A percentile compares a stretch with the other conserved stretches of the same genome.
Evolutionary conservation across 768 basidiomycete genomes (phyloP).

Genomic region (Mycena galopus): DNA sequence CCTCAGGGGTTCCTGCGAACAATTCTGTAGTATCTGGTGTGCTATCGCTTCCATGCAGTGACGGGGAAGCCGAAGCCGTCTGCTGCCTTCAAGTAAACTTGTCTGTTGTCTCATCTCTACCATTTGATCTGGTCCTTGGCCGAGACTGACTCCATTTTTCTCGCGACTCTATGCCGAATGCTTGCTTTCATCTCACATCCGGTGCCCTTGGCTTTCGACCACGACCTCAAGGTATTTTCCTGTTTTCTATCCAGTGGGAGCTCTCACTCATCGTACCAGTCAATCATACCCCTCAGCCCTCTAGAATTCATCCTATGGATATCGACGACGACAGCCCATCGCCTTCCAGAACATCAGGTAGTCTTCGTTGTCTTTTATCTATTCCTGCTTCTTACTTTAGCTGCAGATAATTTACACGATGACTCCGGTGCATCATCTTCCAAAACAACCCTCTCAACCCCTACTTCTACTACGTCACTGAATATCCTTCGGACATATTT

Average conservation of each 20-base stretch:
- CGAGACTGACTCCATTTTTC: neutral
- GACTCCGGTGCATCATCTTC: neutral
- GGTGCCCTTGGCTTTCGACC: neutral
- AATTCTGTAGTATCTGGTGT: too few species aligned
- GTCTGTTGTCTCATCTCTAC: too few species aligned
- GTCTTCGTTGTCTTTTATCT: neutral
- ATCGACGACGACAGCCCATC: neutral
- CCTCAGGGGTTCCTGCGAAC: too few species aligned
- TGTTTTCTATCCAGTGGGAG: neutral
- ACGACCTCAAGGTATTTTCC: neutral
- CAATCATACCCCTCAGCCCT: neutral
- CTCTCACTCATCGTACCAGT: neutral
- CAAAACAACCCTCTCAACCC: neutral
- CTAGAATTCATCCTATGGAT: neutral
- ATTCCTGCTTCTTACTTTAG: neutral
- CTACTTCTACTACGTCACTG: neutral
- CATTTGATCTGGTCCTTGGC: conserved; percentile 5
- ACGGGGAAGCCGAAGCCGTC: too few species aligned
- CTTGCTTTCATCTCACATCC: neutral
- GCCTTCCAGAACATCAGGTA: neutral
- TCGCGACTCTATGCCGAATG: neutral
- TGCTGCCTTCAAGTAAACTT: too few species aligned
- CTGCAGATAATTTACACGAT: neutral
- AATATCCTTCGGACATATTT: conserved; percentile 7
- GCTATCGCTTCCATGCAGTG: neutral